Evolutionary conservation across 768 basidiomycete genomes (phyloP), one percentile per base, ranked within the genome.

Genomic region (Termitomyces sp.): DNA sequence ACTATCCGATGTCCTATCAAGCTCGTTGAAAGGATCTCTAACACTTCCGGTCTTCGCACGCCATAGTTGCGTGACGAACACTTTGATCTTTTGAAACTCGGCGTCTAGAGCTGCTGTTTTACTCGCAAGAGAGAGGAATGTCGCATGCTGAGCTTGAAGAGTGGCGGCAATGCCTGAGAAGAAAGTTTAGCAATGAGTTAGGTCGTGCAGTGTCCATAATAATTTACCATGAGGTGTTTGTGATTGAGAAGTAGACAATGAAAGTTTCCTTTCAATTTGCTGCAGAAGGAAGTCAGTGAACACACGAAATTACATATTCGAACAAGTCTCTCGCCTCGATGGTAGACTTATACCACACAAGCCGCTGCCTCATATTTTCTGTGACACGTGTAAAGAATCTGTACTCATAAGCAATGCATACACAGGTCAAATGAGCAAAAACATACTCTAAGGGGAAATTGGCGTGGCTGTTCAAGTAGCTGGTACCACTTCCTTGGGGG

Each of bases 221-320:
- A 28, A 52, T 57, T 32, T 48, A 91, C 92, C 84, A 74, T 94
- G 92, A 15, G 92, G 92, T 1, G 90, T 90, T 69, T 90, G 89
- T 7, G 80, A 74, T 67, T 89, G 86, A 53, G 76, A 75, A 7
- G 86, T 78, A 4, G 88, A 83, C 8, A 89, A 87, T 7, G 88
- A 84, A 7, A 93, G 76, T 70, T 91, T 92, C 57, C 90, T 83
- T 74, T 94, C 92, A 65, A 94, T 92, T 88, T 89, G 88, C 89
- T 90, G 65, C 5, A 49, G 38, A 49, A 20, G 22, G 9, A 44
- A 54, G 33, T 54, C 46, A 18, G 35, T 48, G 49, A 58, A n/a
- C 35, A 42, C 36, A 22, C 16, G 32, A 33, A 9, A 44, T 33
- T 28, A 16, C 0, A 18, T 3, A 38, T 51, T 16, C 4, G 28